These are phyloP conservation scores for Peronospora belbahrii DNA, from an alignment of 352 stramenopile species.

Conservation along the genomic window DNA sequence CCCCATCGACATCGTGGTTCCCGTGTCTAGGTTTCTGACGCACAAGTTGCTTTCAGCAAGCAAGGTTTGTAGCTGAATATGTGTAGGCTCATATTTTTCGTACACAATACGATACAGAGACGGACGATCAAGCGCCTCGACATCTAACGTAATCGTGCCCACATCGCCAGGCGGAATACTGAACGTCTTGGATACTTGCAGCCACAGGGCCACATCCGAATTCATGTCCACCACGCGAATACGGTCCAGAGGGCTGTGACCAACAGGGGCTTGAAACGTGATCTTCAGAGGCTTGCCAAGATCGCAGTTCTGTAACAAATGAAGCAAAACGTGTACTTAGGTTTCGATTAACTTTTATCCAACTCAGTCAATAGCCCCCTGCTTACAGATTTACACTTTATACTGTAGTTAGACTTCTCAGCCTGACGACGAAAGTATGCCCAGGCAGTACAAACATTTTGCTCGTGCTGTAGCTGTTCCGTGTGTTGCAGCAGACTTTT, in stretches of 20 bases:
- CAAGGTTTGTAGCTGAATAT: constrained; percentile 40
- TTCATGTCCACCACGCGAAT: constrained; percentile 85
- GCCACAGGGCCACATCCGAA: constrained; percentile 64
- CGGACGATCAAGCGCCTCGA: constrained; percentile 67
- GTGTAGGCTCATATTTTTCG: constrained; percentile 79
- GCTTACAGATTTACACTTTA: constrained; percentile 68
- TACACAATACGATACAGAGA: constrained; percentile 84
- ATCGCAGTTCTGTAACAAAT: constrained; percentile 52
- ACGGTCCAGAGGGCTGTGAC: constrained; percentile 67
- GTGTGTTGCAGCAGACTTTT: constrained; percentile 85
- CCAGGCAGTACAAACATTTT: constrained; percentile 70
- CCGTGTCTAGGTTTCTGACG: constrained; percentile 78
- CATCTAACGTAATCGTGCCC: constrained; percentile 74
- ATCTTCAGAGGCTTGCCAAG: constrained; percentile 74
- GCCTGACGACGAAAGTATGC: constrained; percentile 71
- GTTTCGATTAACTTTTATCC: background rate
- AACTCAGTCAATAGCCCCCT: constrained; percentile 1
- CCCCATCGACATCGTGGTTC: constrained; percentile 64
- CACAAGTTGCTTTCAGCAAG: constrained; percentile 61
- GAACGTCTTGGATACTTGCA: constrained; percentile 84
- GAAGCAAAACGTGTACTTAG: background rate
- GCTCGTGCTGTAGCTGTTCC: constrained; percentile 77
- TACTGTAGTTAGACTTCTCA: constrained; percentile 48
- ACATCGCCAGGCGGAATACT: constrained; percentile 67
- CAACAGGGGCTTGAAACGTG: constrained; percentile 58